These are phyloP conservation scores for Lepidium aucheri DNA, from an alignment of 345 rosid species.

Conservation along the genomic window DNA sequence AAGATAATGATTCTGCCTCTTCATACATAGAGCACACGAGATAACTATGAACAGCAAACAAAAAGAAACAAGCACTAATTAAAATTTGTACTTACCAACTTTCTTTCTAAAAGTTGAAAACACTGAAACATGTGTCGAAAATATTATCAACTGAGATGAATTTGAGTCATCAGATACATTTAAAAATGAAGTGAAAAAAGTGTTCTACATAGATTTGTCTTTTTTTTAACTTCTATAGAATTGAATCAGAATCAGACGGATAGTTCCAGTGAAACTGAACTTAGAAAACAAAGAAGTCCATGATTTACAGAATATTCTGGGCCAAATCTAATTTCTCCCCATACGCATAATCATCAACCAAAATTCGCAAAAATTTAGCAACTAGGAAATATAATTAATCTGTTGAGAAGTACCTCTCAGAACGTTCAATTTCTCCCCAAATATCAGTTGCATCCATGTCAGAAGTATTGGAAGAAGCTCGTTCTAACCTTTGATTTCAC, in stretches of 20 bases:
- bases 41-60: slow-evolving; percentile 35
- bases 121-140: neutral
- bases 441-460: slow-evolving; percentile 12
- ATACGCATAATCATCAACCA: neutral
- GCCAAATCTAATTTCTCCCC: neutral
- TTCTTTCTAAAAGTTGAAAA: neutral
- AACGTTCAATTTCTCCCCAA: slow-evolving; percentile 29
- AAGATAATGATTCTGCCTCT: slow-evolving; percentile 58
- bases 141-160: neutral
- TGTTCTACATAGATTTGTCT: too few relatives aligned
- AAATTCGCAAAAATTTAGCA: neutral
- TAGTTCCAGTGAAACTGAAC: neutral
- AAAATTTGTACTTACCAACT: neutral
- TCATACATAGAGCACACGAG: slow-evolving; percentile 72
- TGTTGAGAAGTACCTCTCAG: slow-evolving; percentile 25
- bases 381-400: neutral
- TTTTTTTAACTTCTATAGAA: neutral
- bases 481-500: neutral
- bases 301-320: neutral
- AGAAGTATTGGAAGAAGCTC: neutral
- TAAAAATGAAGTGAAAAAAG: neutral
- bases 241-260: neutral
- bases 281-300: neutral
- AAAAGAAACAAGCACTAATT: neutral
- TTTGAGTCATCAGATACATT: neutral